Conservation (phyloP, 169 alveolate genomes). For the Eimeria praecox region DNA sequence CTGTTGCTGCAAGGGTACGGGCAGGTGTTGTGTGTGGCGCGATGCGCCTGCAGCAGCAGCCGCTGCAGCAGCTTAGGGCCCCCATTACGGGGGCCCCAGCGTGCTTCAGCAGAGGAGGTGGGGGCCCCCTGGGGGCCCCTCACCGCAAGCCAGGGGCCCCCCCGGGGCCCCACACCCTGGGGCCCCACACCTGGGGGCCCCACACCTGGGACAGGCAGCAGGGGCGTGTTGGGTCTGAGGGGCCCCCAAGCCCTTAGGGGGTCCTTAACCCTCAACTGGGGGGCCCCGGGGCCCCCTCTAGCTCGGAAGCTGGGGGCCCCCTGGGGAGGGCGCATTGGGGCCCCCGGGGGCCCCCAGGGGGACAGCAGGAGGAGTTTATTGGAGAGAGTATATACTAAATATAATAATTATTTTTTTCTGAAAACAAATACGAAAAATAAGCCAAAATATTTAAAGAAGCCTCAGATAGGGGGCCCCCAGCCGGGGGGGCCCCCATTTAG, state of each 20-base stretch:
- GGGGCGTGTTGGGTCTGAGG: background rate
- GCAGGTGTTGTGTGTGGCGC: background rate
- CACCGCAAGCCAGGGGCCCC: conserved; percentile 27
- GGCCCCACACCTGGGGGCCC: background rate
- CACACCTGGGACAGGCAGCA: background rate
- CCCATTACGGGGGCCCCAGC: background rate
- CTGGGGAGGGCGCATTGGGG: background rate
- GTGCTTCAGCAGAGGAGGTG: background rate
- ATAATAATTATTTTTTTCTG: background rate
- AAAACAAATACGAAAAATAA: background rate
- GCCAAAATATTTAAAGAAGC: no score
- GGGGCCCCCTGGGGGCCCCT: background rate
- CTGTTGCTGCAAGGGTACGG: conserved; percentile 28
- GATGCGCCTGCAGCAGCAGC: background rate
- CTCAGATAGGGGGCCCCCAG: background rate
- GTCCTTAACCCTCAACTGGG: background rate
- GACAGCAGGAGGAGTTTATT: background rate
- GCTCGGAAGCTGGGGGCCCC: background rate
- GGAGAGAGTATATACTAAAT: no score
- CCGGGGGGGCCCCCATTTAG: conserved; percentile 36
- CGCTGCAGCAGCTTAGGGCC: background rate
- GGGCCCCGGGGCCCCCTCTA: conserved; percentile 43
- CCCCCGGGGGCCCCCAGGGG: conserved; percentile 27
- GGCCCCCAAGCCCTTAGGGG: background rate
- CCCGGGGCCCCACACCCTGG: background rate